These are phyloP conservation scores for Lactifluus subvellereus DNA, from an alignment of 768 basidiomycete species.

Conservation along the genomic window DNA sequence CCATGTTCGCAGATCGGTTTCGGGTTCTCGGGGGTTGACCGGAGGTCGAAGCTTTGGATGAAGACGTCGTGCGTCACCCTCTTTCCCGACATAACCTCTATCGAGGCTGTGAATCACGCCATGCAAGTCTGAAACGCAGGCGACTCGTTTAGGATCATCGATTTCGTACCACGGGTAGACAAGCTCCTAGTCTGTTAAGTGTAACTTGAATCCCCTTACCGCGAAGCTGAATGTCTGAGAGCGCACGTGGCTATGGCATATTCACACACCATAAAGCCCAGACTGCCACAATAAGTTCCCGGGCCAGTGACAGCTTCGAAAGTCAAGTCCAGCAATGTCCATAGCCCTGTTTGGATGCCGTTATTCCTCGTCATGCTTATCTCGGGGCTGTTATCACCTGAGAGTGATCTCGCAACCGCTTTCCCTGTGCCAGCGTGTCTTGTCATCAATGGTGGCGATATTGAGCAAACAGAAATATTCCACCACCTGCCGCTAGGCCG, in stretches of 20 bases:
- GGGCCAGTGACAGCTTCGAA: constrained; percentile 54
- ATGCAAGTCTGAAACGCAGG: neutral
- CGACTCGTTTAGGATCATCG: constrained; percentile 62
- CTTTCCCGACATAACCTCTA: constrained; percentile 48
- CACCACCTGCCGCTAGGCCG: constrained; percentile 37
- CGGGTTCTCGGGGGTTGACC: constrained; percentile 63
- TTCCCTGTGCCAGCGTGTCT: constrained; percentile 38
- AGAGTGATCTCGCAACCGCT: constrained; percentile 68
- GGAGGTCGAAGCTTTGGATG: constrained; percentile 72
- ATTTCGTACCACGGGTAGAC: constrained; percentile 62
- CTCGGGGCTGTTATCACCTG: constrained; percentile 35
- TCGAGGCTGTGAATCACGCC: neutral
- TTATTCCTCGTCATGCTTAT: constrained; percentile 1
- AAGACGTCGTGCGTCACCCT: constrained; percentile 64
- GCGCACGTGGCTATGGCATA: too few species aligned
- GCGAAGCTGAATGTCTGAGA: constrained; percentile 55
- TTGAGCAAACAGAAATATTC: constrained; percentile 48
- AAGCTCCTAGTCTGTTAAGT: constrained; percentile 66
- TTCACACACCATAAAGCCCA: constrained; percentile 49
- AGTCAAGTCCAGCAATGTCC: constrained; percentile 63
- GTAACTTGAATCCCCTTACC: constrained; percentile 69
- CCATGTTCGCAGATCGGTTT: constrained; percentile 68
- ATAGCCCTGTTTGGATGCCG: constrained; percentile 42
- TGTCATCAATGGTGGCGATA: constrained; percentile 16
- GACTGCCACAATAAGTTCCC: constrained; percentile 54